A percentile compares a stretch with the other conserved stretches of the same genome.
These are phyloP conservation scores for Corchorus capsularis DNA, from an alignment of 345 rosid species.

Conservation along the genomic window DNA sequence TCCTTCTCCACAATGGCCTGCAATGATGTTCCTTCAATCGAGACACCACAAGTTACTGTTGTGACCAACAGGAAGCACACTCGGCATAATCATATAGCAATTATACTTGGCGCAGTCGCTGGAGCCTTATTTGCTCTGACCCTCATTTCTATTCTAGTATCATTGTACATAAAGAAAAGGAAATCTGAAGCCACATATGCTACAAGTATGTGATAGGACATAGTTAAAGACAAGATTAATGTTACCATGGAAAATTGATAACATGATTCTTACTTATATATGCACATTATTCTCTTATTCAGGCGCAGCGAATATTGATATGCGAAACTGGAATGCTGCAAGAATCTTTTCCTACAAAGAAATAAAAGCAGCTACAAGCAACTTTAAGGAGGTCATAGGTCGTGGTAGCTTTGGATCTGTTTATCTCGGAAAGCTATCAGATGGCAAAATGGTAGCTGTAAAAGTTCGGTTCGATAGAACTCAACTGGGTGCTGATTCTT, in stretches of 20 bases:
- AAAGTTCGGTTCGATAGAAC: conserved; percentile 83
- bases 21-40: conserved; percentile 61
- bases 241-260: background rate
- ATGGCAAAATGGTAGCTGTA: conserved; percentile 79
- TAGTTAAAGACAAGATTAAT: background rate
- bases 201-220: conserved; percentile 46
- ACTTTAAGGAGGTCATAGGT: conserved; percentile 81
- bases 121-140: conserved; percentile 60
- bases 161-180: conserved; percentile 46
- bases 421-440: conserved; percentile 77
- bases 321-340: conserved; percentile 86
- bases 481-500: conserved; percentile 95
- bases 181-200: conserved; percentile 39
- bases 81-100: conserved; percentile 38
- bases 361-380: conserved; percentile 77
- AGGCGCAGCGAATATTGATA: conserved; percentile 50
- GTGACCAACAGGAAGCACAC: conserved; percentile 46
- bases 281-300: conserved; percentile 15
- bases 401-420: conserved; percentile 92
- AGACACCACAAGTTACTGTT: conserved; percentile 79
- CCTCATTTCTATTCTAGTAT: conserved; percentile 37
- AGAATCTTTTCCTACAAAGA: conserved; percentile 78
- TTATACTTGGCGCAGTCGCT: conserved; percentile 58
- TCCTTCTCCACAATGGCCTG: conserved; percentile 66
- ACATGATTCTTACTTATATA: conserved; percentile 16